phyloP scores from a whole-genome alignment of 2,329 filamentous ascomycete species.

The Botrytis squamosa region DNA sequence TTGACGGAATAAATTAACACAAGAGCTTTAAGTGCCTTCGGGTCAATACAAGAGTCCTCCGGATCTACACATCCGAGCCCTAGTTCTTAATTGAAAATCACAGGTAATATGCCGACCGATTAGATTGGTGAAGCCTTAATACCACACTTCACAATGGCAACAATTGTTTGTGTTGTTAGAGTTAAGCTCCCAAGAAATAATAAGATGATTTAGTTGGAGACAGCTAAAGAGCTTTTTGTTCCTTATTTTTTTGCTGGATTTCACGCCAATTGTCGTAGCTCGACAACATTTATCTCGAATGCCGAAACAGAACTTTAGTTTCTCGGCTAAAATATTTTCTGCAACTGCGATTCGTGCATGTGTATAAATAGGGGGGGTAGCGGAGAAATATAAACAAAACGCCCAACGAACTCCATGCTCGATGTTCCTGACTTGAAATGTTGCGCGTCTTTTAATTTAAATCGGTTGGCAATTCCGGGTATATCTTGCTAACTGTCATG shows the following conservation, averaged over 20 bases:
- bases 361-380: neutral
- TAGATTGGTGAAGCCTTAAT: neutral
- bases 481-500: neutral
- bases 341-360: neutral
- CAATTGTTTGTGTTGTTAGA: neutral
- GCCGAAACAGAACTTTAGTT: neutral
- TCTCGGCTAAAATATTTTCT: slow-evolving; percentile 7
- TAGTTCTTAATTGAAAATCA: neutral
- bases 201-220: neutral
- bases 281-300: neutral
- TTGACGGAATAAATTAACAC: neutral
- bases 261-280: neutral
- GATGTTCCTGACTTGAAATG: neutral
- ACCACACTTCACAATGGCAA: neutral
- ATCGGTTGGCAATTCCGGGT: neutral
- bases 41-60: neutral
- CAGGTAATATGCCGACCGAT: neutral
- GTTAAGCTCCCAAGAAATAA: neutral
- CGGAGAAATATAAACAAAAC: slow-evolving; percentile 5
- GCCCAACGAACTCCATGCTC: neutral
- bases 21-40: neutral
- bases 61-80: neutral
- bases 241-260: neutral
- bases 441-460: slow-evolving; percentile 10
- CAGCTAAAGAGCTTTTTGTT: neutral